Conservation (phyloP, 345 rosid genomes). For the Arabis hirsuta region DNA sequence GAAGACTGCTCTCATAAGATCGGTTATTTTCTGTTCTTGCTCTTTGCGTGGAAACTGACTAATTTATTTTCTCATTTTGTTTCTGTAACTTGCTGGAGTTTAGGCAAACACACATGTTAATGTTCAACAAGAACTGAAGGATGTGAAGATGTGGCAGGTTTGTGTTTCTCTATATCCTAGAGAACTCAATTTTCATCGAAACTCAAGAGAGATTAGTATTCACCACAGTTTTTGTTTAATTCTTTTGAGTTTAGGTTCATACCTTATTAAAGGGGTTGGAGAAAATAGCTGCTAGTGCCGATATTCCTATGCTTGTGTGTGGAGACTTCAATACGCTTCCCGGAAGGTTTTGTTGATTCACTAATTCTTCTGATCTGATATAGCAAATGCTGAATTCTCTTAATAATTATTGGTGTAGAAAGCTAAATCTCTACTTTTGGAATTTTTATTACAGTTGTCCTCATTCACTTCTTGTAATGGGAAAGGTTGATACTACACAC, state of each 20-base stretch:
- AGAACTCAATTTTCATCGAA: neutral
- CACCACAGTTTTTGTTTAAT: conserved; percentile 1
- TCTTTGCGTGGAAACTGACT: conserved; percentile 22
- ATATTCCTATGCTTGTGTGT: conserved; percentile 97
- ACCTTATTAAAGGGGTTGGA: conserved; percentile 96
- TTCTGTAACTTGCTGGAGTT: conserved; percentile 37
- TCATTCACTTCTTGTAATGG: conserved; percentile 94
- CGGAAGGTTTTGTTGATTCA: conserved; percentile 69
- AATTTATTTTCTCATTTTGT: conserved; percentile 21
- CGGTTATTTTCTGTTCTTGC: conserved; percentile 20
- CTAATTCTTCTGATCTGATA: conserved; percentile 19
- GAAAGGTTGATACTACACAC: conserved; percentile 82
- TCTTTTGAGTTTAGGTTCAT: conserved; percentile 65
- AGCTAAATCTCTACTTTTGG: conserved; percentile 32
- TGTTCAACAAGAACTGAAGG: conserved; percentile 87
- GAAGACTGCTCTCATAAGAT: conserved; percentile 15
- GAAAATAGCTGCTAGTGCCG: conserved; percentile 94
- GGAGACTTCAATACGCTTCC: conserved; percentile 97
- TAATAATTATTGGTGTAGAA: neutral
- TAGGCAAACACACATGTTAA: conserved; percentile 98
- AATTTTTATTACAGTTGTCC: conserved; percentile 70
- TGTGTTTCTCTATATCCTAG: conserved; percentile 16
- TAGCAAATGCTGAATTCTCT: conserved; percentile 11
- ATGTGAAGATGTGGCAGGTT: conserved; percentile 99
- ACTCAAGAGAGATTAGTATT: neutral